Base-by-base conservation (phyloP, 1,284 basidiomycete genomes). In the Sanghuangporus baumii region DNA sequence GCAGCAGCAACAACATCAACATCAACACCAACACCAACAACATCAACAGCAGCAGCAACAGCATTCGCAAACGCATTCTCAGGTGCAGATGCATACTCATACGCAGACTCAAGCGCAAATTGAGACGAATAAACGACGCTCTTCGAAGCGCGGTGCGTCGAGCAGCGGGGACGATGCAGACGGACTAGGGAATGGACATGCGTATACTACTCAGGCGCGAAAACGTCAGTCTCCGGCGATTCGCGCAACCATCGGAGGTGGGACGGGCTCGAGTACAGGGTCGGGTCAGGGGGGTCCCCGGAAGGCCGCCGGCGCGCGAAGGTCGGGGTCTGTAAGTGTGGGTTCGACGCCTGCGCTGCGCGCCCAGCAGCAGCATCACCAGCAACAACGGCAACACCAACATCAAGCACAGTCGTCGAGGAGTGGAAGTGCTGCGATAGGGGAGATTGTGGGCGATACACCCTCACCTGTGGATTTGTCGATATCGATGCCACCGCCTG, bases 401-500 rank as follows among this genome's bases (percentile, higher is more conserved):
- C 43, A 46, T 16, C 43, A 18, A 31, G 3, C 26, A 3, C 26
- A 31, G 26, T 31, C 26, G 2, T 72, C 23, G 68, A 74, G 34
- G 64, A 73, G 71, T 36, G 66, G 65, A 51, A 69, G 66, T n/a
- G 69, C 68, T n/a, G 70, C 64, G n/a, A 61, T 60, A 20, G 78
- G 79, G 51, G 81, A 88, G 69, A 64, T 74, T 36, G 71, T 78
- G 23, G 78, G 79, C 51, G 81, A 88, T 70, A 88, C 88, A 0
- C 90, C 92, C 0, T 92, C 89, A 1, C 91, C 92, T 0, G 90
- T 94, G 1, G 92, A 94, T 73, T 73, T 92, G 18, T 83, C 88
- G 6, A 90, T 91, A 88, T 83, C 88, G 6, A 90, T 91, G 88
- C 88, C 88, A 2, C 89, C 90, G n/a, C 92, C 87, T 9, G 84